Evolutionary conservation across 2,329 filamentous ascomycete species (phyloP).

Genomic region (Scleromitrula shiraiana): DNA sequence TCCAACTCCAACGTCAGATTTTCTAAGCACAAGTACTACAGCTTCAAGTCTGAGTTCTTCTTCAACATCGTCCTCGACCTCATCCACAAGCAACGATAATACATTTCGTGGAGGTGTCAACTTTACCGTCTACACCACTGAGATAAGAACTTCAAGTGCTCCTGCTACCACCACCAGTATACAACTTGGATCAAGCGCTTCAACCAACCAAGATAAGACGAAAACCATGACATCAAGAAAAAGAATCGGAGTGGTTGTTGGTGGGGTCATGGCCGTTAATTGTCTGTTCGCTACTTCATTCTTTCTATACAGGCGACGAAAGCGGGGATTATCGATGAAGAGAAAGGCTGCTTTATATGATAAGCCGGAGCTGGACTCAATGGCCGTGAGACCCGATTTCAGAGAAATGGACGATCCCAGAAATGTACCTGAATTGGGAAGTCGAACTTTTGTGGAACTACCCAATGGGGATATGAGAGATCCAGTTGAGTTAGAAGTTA

Average conservation of each 20-base stretch:
- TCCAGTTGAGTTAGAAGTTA: neutral
- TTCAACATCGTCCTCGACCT: too few relatives aligned
- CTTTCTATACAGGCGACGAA: neutral
- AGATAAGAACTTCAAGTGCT: too few relatives aligned
- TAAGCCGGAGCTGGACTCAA: neutral
- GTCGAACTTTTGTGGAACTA: neutral
- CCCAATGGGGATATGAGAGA: neutral
- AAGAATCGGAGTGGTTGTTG: neutral
- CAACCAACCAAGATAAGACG: neutral
- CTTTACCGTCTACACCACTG: too few relatives aligned
- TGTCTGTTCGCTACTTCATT: neutral
- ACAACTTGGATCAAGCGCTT: neutral
- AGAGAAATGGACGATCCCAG: neutral
- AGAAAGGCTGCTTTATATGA: neutral
- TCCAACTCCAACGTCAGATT: too few relatives aligned
- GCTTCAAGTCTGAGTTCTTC: too few relatives aligned
- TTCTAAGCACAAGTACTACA: too few relatives aligned
- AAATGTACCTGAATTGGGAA: neutral
- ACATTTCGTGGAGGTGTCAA: too few relatives aligned
- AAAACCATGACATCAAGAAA: neutral
- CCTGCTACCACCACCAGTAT: neutral
- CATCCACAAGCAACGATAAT: too few relatives aligned
- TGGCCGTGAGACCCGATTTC: neutral
- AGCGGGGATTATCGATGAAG: neutral
- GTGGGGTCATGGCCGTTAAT: neutral